Percentiles rank a stretch among this genome's conserved stretches.
Conservation (phyloP, 2,329 filamentous ascomycete genomes). For the Xylariomycetidae sp. region DNA sequence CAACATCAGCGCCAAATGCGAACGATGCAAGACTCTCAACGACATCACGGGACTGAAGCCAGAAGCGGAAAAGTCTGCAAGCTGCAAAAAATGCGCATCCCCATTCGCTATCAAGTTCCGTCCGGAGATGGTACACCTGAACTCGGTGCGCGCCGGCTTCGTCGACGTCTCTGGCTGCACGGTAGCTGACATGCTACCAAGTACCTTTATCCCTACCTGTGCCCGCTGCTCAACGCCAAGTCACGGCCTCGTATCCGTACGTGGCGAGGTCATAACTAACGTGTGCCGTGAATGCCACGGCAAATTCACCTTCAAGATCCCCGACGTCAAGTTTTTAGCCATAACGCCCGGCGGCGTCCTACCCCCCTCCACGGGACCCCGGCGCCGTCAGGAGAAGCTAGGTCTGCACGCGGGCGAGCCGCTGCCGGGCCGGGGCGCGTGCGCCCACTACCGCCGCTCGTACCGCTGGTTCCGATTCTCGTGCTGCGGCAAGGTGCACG, state of each 20-base stretch:
- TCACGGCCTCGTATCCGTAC: slow-evolving; percentile 65
- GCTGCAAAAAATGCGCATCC: slow-evolving; percentile 57
- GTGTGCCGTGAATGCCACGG: slow-evolving; percentile 76
- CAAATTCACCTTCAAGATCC: slow-evolving; percentile 75
- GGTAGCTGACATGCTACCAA: slow-evolving; percentile 71
- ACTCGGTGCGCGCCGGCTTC: slow-evolving; percentile 73
- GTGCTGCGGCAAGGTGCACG: slow-evolving; percentile 54
- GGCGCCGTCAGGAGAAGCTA: slow-evolving; percentile 47
- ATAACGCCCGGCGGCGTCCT: slow-evolving; percentile 53
- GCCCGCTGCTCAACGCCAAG: slow-evolving; percentile 67
- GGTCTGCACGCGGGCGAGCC: slow-evolving; percentile 54
- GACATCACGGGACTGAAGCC: slow-evolving; percentile 65
- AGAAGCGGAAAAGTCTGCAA: slow-evolving; percentile 43
- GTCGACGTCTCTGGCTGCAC: slow-evolving; percentile 72
- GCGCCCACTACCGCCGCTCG: slow-evolving; percentile 53
- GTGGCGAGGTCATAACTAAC: slow-evolving; percentile 68
- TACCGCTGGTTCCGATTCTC: slow-evolving; percentile 64
- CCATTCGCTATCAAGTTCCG: slow-evolving; percentile 53
- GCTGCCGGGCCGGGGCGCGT: slow-evolving; percentile 49
- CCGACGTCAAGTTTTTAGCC: slow-evolving; percentile 71
- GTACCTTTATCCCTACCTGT: slow-evolving; percentile 76
- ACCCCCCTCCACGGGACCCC: slow-evolving; percentile 35
- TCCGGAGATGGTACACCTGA: slow-evolving; percentile 66
- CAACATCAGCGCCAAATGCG: slow-evolving; percentile 70
- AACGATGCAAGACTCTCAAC: slow-evolving; percentile 68